Percentiles rank a stretch among this genome's conserved stretches.
phyloP scores from a whole-genome alignment of 2,329 filamentous ascomycete species.

The Paramyrothecium roridum region DNA sequence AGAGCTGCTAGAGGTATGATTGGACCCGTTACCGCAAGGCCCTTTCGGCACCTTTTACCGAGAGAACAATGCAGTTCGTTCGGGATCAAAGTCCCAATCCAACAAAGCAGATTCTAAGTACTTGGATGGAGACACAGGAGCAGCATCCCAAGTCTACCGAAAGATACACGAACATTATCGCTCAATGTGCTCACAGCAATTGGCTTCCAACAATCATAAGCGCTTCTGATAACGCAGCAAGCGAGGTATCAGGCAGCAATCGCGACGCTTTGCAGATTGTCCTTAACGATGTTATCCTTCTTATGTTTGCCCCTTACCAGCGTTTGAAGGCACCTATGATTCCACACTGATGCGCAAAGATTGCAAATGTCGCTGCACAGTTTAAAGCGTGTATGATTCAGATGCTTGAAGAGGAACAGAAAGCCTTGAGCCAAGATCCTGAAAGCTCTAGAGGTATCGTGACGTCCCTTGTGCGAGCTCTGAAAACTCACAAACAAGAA shows the following conservation, averaged over 20 bases:
- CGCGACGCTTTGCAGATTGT: not conserved
- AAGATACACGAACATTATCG: not conserved
- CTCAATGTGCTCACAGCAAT: not conserved
- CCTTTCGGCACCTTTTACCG: not conserved
- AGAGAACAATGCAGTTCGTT: not conserved
- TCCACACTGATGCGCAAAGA: not conserved
- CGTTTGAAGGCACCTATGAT: not conserved
- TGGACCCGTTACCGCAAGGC: constrained; percentile 4
- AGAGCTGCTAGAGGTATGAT: constrained; percentile 4
- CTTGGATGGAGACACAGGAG: not conserved
- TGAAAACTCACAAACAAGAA: not conserved
- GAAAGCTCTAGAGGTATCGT: not conserved
- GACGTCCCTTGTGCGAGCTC: not conserved
- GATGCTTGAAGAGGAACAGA: not conserved
- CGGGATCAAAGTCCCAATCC: not conserved
- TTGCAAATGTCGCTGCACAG: not conserved
- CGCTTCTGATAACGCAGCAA: not conserved
- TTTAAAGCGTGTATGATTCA: not conserved
- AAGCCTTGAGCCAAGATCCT: not conserved
- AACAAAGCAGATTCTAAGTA: not conserved
- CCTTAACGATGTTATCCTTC: not conserved
- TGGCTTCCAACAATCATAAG: not conserved
- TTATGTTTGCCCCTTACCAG: not conserved
- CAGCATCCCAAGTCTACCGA: not conserved
- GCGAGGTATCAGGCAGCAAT: not conserved